Percentiles rank a stretch among this genome's conserved stretches.
These are phyloP conservation scores for Fragaria ananassa DNA, from an alignment of 306 rosid species.

Conservation along the genomic window DNA sequence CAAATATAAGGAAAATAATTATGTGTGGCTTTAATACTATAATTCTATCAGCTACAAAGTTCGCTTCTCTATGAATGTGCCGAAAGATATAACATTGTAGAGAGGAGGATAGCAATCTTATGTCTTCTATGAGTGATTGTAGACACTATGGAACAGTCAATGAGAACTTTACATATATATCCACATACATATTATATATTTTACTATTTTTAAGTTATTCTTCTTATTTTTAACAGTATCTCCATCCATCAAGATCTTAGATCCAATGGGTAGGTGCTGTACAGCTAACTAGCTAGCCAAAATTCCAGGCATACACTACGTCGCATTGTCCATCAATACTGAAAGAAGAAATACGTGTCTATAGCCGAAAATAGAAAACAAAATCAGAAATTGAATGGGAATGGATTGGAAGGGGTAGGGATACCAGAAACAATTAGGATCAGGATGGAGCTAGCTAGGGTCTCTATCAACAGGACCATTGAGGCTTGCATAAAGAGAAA, in stretches of 20 bases:
- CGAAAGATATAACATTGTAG: too few species aligned
- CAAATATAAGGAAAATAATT: too few species aligned
- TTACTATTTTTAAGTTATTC: background rate
- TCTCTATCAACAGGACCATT: slow-evolving; percentile 29
- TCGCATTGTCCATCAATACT: background rate
- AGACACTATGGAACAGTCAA: too few species aligned
- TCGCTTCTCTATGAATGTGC: too few species aligned
- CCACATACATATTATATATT: too few species aligned
- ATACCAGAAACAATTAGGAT: too few species aligned
- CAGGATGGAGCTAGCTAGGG: slow-evolving; percentile 1
- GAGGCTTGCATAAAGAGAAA: slow-evolving; percentile 44
- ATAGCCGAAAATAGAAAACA: background rate
- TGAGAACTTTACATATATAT: too few species aligned
- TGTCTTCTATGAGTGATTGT: too few species aligned
- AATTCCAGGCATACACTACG: background rate
- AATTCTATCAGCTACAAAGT: too few species aligned
- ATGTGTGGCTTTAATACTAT: too few species aligned
- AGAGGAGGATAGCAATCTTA: too few species aligned
- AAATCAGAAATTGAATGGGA: background rate
- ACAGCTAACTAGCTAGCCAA: background rate
- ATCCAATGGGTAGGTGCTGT: background rate
- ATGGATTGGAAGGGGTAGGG: background rate
- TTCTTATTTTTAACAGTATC: background rate
- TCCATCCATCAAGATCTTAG: background rate
- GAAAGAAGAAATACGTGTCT: background rate